These are phyloP conservation scores for Ascochyta lentis DNA, from an alignment of 2,329 filamentous ascomycete genomes.

Conservation along the genomic window DNA sequence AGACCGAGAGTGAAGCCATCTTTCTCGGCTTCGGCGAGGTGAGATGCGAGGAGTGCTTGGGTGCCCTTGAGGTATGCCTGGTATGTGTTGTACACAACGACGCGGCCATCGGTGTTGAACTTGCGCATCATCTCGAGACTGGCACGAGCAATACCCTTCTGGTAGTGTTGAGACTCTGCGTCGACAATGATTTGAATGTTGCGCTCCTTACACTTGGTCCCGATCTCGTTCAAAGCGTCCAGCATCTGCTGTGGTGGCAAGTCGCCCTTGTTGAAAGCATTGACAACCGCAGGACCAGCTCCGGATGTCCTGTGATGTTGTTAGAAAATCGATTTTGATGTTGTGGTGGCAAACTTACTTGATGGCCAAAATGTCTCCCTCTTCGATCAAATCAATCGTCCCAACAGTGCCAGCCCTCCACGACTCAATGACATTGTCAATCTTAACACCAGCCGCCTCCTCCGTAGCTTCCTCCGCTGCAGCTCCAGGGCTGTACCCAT, in stretches of 20 bases:
- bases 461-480: slow-evolving; percentile 20
- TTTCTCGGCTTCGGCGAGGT: slow-evolving; percentile 55
- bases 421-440: slow-evolving; percentile 46
- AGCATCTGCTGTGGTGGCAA: slow-evolving; percentile 52
- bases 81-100: slow-evolving; percentile 73
- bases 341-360: slow-evolving; percentile 26
- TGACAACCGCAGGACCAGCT: slow-evolving; percentile 51
- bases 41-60: slow-evolving; percentile 49
- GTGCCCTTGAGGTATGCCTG: slow-evolving; percentile 64
- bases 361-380: slow-evolving; percentile 43
- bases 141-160: slow-evolving; percentile 59
- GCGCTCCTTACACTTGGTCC: slow-evolving; percentile 48
- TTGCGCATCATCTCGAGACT: slow-evolving; percentile 59
- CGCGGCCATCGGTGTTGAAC: slow-evolving; percentile 56
- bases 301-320: slow-evolving; percentile 50
- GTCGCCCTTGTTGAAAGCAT: slow-evolving; percentile 47
- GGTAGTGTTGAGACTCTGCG: slow-evolving; percentile 56
- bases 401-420: slow-evolving; percentile 38
- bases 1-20: slow-evolving; percentile 61
- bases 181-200: slow-evolving; percentile 55
- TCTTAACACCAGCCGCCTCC: slow-evolving; percentile 4
- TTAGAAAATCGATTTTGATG: slow-evolving; percentile 17
- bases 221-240: slow-evolving; percentile 52
- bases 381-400: slow-evolving; percentile 38
- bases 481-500: slow-evolving; percentile 16